phyloP scores from a whole-genome alignment of 2,329 filamentous ascomycete species.

The Aureobasidium sp. region DNA sequence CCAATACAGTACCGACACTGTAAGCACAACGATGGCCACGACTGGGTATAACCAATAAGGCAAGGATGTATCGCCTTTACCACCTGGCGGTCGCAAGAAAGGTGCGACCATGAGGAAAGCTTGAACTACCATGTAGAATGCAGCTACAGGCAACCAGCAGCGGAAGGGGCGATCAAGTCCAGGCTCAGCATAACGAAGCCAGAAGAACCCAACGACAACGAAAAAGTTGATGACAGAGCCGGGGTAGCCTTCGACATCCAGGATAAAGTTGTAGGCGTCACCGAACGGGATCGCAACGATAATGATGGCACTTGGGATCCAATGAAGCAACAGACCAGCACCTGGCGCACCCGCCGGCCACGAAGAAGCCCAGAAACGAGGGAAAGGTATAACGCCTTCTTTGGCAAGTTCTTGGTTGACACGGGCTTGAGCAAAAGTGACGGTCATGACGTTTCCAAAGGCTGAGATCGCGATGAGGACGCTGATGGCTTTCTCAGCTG shows the following conservation, averaged over 20 bases:
- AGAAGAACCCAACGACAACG: constrained; percentile 49
- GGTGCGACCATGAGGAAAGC: not conserved
- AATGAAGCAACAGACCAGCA: constrained; percentile 54
- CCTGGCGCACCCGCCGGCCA: not conserved
- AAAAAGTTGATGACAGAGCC: constrained; percentile 53
- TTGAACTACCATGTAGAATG: not conserved
- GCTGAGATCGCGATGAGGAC: constrained; percentile 59
- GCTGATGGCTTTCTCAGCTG: constrained; percentile 51
- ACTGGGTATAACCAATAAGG: constrained; percentile 45
- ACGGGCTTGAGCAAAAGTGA: constrained; percentile 55
- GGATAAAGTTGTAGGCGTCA: constrained; percentile 63
- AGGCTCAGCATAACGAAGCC: constrained; percentile 51
- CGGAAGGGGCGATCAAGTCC: constrained; percentile 28
- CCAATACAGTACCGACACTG: constrained; percentile 57
- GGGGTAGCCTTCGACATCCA: constrained; percentile 63
- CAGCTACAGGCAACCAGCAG: not conserved
- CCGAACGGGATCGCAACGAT: constrained; percentile 53
- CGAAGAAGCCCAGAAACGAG: constrained; percentile 45
- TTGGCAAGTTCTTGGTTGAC: constrained; percentile 65
- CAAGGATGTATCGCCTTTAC: constrained; percentile 14
- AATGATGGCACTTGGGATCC: constrained; percentile 57
- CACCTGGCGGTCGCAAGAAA: not conserved
- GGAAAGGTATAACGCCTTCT: constrained; percentile 60
- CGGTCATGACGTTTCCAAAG: constrained; percentile 64
- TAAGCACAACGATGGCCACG: not conserved